A percentile compares a stretch with the other conserved stretches of the same genome.
These are phyloP conservation scores for Pezicula rhizophila DNA, from an alignment of 2,329 filamentous ascomycete genomes.

Conservation along the genomic window DNA sequence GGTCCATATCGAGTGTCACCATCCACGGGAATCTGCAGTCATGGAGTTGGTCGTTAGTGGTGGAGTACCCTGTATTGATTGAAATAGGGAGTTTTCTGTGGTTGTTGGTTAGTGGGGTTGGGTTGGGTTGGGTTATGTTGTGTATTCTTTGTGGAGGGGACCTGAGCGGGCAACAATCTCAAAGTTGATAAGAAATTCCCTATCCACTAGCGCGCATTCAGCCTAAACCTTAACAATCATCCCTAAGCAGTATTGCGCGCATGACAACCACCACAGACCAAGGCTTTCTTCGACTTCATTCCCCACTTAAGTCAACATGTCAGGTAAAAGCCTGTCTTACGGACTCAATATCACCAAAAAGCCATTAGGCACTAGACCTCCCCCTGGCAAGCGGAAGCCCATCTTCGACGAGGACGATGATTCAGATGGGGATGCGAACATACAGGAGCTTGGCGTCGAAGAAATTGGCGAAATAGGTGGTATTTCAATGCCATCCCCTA, in stretches of 20 bases:
- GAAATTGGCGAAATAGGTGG: constrained; percentile 57
- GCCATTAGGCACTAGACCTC: constrained; percentile 37
- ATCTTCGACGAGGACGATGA: constrained; percentile 55
- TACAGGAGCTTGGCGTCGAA: constrained; percentile 36
- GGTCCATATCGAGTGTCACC: neutral
- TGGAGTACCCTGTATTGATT: no score
- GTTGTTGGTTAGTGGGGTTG: no score
- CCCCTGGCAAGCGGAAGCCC: constrained; percentile 44
- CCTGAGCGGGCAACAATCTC: no score
- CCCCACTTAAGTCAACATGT: constrained; percentile 18
- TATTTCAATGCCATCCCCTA: constrained; percentile 31
- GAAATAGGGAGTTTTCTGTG: no score
- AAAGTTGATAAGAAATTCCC: neutral
- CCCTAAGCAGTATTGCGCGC: no score
- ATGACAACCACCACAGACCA: no score
- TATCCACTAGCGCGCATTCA: constrained; percentile 1
- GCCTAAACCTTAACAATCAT: no score
- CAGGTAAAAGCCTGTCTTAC: constrained; percentile 38
- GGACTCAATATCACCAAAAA: constrained; percentile 60
- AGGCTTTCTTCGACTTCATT: neutral
- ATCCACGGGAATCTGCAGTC: neutral
- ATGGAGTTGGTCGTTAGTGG: no score
- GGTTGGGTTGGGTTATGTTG: no score
- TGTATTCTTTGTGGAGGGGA: neutral
- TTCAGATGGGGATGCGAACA: constrained; percentile 44